Conservation (phyloP, 78 protist species). For the Emiliania huxleyi region DNA sequence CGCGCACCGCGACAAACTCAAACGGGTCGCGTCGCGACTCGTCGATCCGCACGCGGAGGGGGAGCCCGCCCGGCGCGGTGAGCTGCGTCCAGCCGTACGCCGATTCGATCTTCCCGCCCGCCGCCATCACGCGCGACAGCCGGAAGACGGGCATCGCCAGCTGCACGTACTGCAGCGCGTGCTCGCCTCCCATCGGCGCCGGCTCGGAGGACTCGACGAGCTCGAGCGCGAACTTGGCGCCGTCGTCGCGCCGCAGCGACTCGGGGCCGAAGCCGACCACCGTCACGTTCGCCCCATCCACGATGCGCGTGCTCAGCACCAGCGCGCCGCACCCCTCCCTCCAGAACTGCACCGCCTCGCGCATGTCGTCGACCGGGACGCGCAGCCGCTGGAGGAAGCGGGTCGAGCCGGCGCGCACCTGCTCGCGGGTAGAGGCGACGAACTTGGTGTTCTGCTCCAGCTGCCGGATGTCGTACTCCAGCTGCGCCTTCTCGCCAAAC, state of each 20-base stretch:
- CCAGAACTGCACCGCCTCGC: background rate
- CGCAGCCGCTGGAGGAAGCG: background rate
- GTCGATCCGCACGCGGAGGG: background rate
- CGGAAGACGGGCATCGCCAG: background rate
- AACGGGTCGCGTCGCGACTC: background rate
- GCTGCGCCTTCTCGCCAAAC: slow-evolving; percentile 23
- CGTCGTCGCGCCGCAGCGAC: background rate
- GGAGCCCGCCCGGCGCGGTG: background rate
- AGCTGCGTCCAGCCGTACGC: background rate
- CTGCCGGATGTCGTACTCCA: background rate
- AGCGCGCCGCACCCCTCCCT: background rate
- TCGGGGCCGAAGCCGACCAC: background rate
- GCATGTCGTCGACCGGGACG: background rate
- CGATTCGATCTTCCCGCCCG: background rate
- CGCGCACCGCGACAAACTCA: background rate
- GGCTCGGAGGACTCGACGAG: background rate
- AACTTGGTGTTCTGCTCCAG: background rate
- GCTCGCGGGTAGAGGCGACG: background rate
- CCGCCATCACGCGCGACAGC: background rate
- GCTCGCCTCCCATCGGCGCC: background rate
- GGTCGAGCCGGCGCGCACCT: background rate
- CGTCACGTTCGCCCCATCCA: background rate
- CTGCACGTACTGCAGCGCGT: background rate
- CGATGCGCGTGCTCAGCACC: background rate
- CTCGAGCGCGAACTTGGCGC: slow-evolving; percentile 18